Evolutionary conservation across 352 stramenopile genomes (phyloP), one percentile per base, ranked within the genome.

Genomic region (Globisporangium alternatum): DNA sequence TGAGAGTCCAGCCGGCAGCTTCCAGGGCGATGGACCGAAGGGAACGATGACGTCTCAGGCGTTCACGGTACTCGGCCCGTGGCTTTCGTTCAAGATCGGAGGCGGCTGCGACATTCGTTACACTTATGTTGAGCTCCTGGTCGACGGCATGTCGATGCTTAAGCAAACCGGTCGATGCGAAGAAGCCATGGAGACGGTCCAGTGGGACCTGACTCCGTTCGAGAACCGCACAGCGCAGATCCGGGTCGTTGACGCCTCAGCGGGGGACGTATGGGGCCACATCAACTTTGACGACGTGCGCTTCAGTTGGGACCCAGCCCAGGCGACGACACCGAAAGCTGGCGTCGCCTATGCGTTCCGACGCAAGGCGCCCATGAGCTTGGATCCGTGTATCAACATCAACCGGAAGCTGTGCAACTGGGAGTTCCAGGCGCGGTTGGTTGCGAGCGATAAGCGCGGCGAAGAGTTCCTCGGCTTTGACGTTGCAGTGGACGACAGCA

Each of bases 271-370:
- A 37, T 99, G 96, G 95, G 95, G 93, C 33, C 95, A 99, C 68
- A 98, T 99, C 62, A 98, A 98, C 69, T 96, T 99, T 45, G 97
- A 99, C 72, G 77, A 98, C 44, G 93, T 99, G 15, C 64, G 81
- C 2, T 99, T 99, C 66, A 90, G 80, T 59, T 99, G 96, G 96
- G 69, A 90, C n/a, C 64, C 87, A 10, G 64, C 69, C 6, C 86
- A 96, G 66, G 58, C 80, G 2, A 77, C 75, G 28, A 93, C 82
- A 1, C 72, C 79, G 0, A 78, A 74, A n/a, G 82, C 90, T 35
- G 88, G 88, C 0, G 83, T 81, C 21, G 88, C 84, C 1, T 97
- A 97, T 64, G 75, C 80, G 13, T 96, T 94, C 62, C 79, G 86
- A 7, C 75, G 86, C 37, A 86, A 90, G 19, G 85, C 83, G 0